Evolutionary conservation across 2,329 filamentous ascomycete genomes (phyloP).

Genomic region (Eutypella sp.): DNA sequence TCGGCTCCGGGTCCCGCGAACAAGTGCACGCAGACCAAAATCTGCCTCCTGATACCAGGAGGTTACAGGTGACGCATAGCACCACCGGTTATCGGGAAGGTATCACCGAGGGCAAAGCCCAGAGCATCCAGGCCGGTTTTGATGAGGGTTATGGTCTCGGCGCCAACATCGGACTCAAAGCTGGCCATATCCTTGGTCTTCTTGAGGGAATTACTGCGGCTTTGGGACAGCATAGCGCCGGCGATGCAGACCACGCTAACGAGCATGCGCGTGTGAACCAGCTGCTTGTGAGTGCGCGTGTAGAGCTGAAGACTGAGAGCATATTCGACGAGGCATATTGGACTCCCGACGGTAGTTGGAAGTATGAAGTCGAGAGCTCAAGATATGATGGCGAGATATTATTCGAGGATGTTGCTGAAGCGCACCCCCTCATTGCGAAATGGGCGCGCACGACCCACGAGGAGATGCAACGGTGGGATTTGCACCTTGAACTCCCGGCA

Average conservation of each 20-base stretch:
- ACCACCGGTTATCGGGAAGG: constrained; percentile 91
- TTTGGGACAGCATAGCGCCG: constrained; percentile 26
- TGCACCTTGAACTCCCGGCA: constrained; percentile 7
- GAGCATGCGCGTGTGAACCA: constrained; percentile 17
- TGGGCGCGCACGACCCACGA: constrained; percentile 48
- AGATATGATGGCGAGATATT: constrained; percentile 23
- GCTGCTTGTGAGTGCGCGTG: constrained; percentile 45
- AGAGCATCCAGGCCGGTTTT: constrained; percentile 79
- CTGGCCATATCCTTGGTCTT: constrained; percentile 71
- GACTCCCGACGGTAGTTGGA: constrained; percentile 67
- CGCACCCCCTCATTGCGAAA: constrained; percentile 61
- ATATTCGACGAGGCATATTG: constrained; percentile 66
- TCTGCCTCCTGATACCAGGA: constrained; percentile 62
- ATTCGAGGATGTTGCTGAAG: constrained; percentile 58
- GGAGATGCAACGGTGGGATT: constrained; percentile 34
- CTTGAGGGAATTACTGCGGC: constrained; percentile 65
- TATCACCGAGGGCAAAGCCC: constrained; percentile 67
- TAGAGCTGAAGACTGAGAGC: constrained; percentile 55
- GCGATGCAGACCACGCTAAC: constrained; percentile 1
- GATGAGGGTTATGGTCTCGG: constrained; percentile 87
- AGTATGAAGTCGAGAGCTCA: constrained; percentile 46
- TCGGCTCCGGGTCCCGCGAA: constrained; percentile 2
- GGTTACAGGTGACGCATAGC: constrained; percentile 69
- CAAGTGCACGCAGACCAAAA: constrained; percentile 5
- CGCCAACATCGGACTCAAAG: constrained; percentile 69